These are phyloP conservation scores for Kwoniella sp. DNA, from an alignment of 768 basidiomycete genomes.

Conservation along the genomic window DNA sequence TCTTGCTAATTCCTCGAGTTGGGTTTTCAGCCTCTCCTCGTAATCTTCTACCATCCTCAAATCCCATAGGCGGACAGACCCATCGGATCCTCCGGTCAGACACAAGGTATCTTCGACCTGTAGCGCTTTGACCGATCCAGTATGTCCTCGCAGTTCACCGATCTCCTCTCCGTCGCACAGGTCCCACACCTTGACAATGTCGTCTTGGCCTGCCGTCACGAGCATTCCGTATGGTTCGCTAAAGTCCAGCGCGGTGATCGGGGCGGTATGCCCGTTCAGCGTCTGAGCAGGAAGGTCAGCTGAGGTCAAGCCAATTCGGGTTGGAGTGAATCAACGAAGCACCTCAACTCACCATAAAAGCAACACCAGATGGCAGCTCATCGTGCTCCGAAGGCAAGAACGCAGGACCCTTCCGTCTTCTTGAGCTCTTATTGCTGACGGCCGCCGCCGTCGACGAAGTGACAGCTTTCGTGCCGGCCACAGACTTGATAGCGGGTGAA, in stretches of 20 bases:
- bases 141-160: slow-evolving; percentile 78
- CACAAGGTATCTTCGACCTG: slow-evolving; percentile 92
- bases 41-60: slow-evolving; percentile 75
- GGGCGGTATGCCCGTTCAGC: slow-evolving; percentile 74
- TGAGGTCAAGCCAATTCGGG: slow-evolving; percentile 12
- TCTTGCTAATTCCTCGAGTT: slow-evolving; percentile 27
- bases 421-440: slow-evolving; percentile 61
- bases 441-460: slow-evolving; percentile 60
- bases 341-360: slow-evolving; percentile 85
- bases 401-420: slow-evolving; percentile 81
- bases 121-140: slow-evolving; percentile 71
- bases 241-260: slow-evolving; percentile 87
- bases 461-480: slow-evolving; percentile 53
- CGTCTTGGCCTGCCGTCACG: slow-evolving; percentile 84
- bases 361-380: slow-evolving; percentile 87
- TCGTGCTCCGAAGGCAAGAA: slow-evolving; percentile 98
- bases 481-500: slow-evolving; percentile 44
- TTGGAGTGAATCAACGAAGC: background rate
- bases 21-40: slow-evolving; percentile 58
- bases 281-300: slow-evolving; percentile 62
- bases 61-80: slow-evolving; percentile 86
- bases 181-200: slow-evolving; percentile 91
- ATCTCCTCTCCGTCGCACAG: slow-evolving; percentile 84
- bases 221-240: slow-evolving; percentile 95
- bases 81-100: slow-evolving; percentile 86